A percentile compares a stretch with the other conserved stretches of the same genome.
These are phyloP conservation scores for Russula emetica DNA, from an alignment of 768 basidiomycete species.

Conservation along the genomic window DNA sequence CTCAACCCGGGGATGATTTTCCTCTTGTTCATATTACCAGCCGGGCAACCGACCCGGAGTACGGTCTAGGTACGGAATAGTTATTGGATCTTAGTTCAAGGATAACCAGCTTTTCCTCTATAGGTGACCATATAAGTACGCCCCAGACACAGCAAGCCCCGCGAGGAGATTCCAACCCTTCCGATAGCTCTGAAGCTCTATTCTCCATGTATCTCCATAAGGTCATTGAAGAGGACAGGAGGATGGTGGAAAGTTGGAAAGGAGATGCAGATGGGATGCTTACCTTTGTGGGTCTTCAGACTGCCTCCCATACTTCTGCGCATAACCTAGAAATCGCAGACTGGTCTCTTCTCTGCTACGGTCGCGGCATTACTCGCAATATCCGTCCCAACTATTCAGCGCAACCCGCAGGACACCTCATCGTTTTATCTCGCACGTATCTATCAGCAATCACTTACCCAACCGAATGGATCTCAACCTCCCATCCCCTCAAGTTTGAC, in stretches of 20 bases:
- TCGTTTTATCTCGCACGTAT: slow-evolving; percentile 6
- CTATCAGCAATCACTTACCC: not conserved
- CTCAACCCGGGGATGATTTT: not conserved
- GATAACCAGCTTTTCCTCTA: not conserved
- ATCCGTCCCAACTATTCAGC: slow-evolving; percentile 13
- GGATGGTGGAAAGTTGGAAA: slow-evolving; percentile 18
- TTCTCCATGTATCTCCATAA: slow-evolving; percentile 20
- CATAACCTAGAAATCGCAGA: not conserved
- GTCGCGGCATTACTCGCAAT: slow-evolving; percentile 19
- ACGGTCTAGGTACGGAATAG: not conserved
- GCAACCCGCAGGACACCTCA: not conserved
- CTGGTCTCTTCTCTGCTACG: slow-evolving; percentile 22
- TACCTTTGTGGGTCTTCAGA: slow-evolving; percentile 7
- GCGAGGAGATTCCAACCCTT: not conserved
- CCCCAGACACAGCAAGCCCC: not conserved
- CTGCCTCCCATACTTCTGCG: not conserved
- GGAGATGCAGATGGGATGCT: slow-evolving; percentile 23
- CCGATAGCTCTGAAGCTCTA: slow-evolving; percentile 10
- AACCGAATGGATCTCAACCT: not conserved
- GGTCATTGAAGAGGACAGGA: slow-evolving; percentile 11
- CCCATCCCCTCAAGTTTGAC: not conserved
- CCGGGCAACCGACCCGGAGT: not conserved
- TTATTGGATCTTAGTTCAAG: not conserved
- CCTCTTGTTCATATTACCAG: not conserved
- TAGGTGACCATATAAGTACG: not conserved